Base-by-base conservation (phyloP, 2,329 filamentous ascomycete species). In the Monilinia aucupariae region DNA sequence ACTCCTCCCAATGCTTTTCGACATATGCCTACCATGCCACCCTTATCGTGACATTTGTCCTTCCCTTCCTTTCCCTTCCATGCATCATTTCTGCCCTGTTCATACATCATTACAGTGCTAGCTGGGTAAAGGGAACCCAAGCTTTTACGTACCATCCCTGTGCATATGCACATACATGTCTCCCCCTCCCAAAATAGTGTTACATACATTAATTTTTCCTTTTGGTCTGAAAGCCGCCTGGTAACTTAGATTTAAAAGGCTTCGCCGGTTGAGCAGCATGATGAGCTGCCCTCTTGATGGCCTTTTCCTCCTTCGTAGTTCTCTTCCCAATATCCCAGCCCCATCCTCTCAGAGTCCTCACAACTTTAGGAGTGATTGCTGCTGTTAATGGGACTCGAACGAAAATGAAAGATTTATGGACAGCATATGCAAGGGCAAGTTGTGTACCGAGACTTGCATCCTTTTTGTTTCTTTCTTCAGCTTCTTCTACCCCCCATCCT, bases 341-440 rank as follows among this genome's bases (percentile, higher is more conserved):
- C 91, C 93, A 96, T 15, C 85, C 82, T 67, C 93, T 82, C 34
- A 99, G 79, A 15, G 86, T 84, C 77, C 91, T 96, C 71, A 97
- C 94, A n/a, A 97, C 87, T 77, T 96, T 97, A 1, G 94, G 94
- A 10, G 91, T 92, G 41, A 97, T 82, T 3, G 92, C 93, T 15
- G 91, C 92, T 1, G 94, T 94, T 67, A 97, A 78, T 10, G 94
- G 94, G 12, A 99, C 91, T n/a, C 94, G 85, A 68, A 97, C 76
- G 76, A 99, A 96, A 72, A 99, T 97, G 76, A 97, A 91, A 70
- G 90, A 96, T 79, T 99, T 99, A 81, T 99, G 94, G 64, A 99
- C 91, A 34, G 93, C 93, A 73, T 99, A 99, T 15, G 94, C 94
- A 55, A 99, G 82, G 20, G 91, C 92, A 37, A 99, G 80, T 74